A percentile compares a stretch with the other conserved stretches of the same genome.
Evolutionary conservation across 2,329 filamentous ascomycete species (phyloP).

Genomic region (Aureobasidium pullulans): DNA sequence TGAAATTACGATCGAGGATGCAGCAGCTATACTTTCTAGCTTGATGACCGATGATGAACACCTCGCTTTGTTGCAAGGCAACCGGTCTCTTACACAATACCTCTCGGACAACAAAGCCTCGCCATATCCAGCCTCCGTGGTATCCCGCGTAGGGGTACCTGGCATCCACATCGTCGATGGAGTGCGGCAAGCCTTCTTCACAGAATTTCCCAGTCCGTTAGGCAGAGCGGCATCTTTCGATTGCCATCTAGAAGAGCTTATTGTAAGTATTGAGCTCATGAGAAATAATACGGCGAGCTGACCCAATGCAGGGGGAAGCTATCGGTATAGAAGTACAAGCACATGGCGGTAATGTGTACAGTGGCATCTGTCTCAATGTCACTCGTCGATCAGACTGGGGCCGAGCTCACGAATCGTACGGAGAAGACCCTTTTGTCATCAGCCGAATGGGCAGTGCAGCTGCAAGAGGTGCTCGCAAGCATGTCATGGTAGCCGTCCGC

Average conservation of each 20-base stretch:
- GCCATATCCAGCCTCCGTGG: not conserved
- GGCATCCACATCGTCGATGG: slow-evolving; percentile 2
- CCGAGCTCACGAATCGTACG: slow-evolving; percentile 7
- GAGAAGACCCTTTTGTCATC: slow-evolving; percentile 9
- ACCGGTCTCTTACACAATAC: not conserved
- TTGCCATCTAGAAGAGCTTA: not conserved
- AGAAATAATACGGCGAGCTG: not conserved
- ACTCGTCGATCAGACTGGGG: slow-evolving; percentile 9
- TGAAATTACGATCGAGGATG: not conserved
- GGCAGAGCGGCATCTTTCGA: slow-evolving; percentile 4
- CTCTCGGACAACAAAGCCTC: slow-evolving; percentile 5
- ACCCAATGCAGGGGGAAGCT: not conserved
- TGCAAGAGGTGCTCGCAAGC: not conserved
- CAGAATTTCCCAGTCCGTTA: slow-evolving; percentile 1
- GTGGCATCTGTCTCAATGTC: slow-evolving; percentile 10
- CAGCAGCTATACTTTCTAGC: not conserved
- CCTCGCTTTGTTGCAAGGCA: slow-evolving; percentile 1
- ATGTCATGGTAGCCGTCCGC: slow-evolving; percentile 25
- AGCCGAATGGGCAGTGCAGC: slow-evolving; percentile 6
- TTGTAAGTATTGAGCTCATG: not conserved
- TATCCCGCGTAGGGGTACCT: not conserved
- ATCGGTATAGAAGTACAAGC: slow-evolving; percentile 7
- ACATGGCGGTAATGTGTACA: slow-evolving; percentile 9
- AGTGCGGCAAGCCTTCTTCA: not conserved
- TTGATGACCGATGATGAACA: slow-evolving; percentile 5